A percentile compares a stretch with the other conserved stretches of the same genome.
Conservation (phyloP, 2,329 filamentous ascomycete species). For the Penicillium verrucosum region DNA sequence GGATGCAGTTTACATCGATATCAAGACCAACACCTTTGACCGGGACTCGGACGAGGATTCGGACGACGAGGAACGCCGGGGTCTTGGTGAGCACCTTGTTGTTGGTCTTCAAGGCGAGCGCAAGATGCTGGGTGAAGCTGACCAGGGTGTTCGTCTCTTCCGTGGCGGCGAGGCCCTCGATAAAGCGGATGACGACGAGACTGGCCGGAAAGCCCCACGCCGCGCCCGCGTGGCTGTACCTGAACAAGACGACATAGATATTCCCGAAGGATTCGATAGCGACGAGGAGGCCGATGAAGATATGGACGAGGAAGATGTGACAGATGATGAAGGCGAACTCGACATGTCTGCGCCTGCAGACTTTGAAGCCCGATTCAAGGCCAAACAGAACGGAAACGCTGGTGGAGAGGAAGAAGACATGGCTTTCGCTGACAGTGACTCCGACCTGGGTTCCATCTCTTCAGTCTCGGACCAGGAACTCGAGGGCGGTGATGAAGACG, state of each 20-base stretch:
- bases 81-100: constrained; percentile 94
- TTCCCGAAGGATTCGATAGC: constrained; percentile 55
- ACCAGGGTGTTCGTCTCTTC: constrained; percentile 82
- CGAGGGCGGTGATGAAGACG: constrained; percentile 48
- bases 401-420: constrained; percentile 64
- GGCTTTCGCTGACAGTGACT: constrained; percentile 94
- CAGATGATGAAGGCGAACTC: constrained; percentile 35
- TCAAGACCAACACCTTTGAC: constrained; percentile 70
- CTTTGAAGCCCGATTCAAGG: constrained; percentile 43
- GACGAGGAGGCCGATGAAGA: constrained; percentile 53
- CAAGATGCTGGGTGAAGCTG: constrained; percentile 74
- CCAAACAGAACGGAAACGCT: constrained; percentile 52
- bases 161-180: constrained; percentile 68
- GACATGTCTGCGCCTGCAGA: constrained; percentile 43
- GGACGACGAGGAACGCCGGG: constrained; percentile 63
- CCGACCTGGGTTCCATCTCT: constrained; percentile 86
- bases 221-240: constrained; percentile 52
- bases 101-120: constrained; percentile 82
- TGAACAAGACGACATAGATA: constrained; percentile 51
- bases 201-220: constrained; percentile 53
- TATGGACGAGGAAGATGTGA: constrained; percentile 47
- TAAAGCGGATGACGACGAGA: constrained; percentile 54
- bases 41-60: constrained; percentile 60
- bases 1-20: constrained; percentile 87
- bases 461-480: constrained; percentile 55